Conservation (phyloP, 2,329 filamentous ascomycete species). For the Microsporum ferrugineum region DNA sequence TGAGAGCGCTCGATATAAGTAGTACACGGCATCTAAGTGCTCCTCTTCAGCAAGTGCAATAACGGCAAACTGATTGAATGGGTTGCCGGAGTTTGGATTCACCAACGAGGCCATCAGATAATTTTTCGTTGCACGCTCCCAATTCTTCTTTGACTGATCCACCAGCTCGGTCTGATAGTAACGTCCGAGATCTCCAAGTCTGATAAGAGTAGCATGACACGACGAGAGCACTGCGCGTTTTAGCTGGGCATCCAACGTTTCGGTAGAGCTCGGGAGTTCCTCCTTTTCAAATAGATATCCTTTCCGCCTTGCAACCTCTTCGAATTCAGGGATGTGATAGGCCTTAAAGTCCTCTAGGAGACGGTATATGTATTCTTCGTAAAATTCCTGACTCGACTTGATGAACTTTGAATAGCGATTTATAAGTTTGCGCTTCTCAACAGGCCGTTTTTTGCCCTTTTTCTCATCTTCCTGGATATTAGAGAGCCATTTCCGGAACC, state of each 20-base stretch:
- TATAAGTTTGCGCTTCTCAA: constrained; percentile 63
- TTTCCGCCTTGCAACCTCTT: constrained; percentile 40
- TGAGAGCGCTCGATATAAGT: constrained; percentile 73
- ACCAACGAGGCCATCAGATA: constrained; percentile 73
- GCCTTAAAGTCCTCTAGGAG: constrained; percentile 41
- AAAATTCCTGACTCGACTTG: constrained; percentile 78
- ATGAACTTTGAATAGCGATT: constrained; percentile 76
- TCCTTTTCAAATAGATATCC: constrained; percentile 36
- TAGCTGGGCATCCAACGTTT: constrained; percentile 35
- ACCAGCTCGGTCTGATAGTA: constrained; percentile 68
- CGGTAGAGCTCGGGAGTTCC: constrained; percentile 26
- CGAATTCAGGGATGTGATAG: constrained; percentile 46
- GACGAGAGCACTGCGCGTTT: constrained; percentile 55
- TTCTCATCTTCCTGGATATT: constrained; percentile 40
- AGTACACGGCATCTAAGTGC: constrained; percentile 75
- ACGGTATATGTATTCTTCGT: constrained; percentile 71
- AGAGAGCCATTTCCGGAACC: constrained; percentile 60
- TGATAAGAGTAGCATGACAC: constrained; percentile 73
- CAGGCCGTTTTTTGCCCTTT: constrained; percentile 41
- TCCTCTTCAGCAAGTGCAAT: constrained; percentile 65
- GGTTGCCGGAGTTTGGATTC: constrained; percentile 64
- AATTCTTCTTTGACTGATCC: constrained; percentile 56
- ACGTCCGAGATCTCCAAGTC: constrained; percentile 77
- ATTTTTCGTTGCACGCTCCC: constrained; percentile 69
- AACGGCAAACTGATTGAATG: constrained; percentile 84